Base-by-base conservation (phyloP, 2,329 filamentous ascomycete genomes). In the Furcasterigmium sp. region DNA sequence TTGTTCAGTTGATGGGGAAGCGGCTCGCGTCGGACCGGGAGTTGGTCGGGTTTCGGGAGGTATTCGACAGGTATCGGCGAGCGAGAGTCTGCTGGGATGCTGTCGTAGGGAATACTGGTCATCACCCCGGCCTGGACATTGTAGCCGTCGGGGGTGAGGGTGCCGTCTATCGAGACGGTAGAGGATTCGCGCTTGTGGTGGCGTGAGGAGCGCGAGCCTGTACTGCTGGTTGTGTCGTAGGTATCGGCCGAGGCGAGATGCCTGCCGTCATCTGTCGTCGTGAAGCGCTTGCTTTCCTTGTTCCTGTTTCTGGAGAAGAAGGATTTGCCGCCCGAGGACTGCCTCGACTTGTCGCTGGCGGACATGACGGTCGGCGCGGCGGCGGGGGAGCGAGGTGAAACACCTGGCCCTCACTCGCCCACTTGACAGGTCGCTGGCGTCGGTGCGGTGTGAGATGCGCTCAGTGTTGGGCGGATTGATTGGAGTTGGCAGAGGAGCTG, bases 261-360 rank as follows among this genome's bases (percentile, higher is more conserved):
- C 52, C 73, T 72, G 53, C 73, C 70, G 57, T 83, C 79, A 54
- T 78, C 73, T 62, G 80, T 78, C 49, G 72, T 65, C 9, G 32
- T 35, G 56, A 75, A 73, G 61, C 82, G 78, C 62, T 82, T 82
- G 56, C 79, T 78, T 55, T 76, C 74, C 65, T 83, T 87, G 66
- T 94, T 85, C 70, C 89, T 93, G 68, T 84, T 86, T 60, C 90
- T 81, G 57, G 88, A 90, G 71, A 96, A 96, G 73, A 96, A 89
- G 50, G 85, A 88, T 60, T 82, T 84, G 58, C 75, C 75, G 56
- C 69, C 69, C 44, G 87, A 90, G 52, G 86, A 89, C 73, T 91
- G 86, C 66, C 87, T 82, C 57, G 84, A 76, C 70, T 91, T 89
- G 71, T 87, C 84, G 71, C 85, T 75, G 60, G 78, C 74, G 56